Evolutionary conservation across 345 rosid genomes (phyloP), one percentile per base, ranked within the genome.

Genomic region (Noccaea bulbosa): DNA sequence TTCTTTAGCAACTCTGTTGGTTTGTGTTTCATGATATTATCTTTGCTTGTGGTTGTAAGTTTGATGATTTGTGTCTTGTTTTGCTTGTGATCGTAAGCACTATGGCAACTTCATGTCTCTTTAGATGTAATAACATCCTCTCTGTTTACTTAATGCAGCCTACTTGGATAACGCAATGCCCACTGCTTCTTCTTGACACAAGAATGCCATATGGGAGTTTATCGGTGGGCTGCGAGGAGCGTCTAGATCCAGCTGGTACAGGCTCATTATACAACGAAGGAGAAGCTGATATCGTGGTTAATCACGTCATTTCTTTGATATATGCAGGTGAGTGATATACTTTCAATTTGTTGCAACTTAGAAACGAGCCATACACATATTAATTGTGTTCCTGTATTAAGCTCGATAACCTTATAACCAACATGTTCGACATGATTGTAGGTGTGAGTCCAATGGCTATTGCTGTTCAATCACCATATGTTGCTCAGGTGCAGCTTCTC

Each of bases 181-280:
- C 98, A 15, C 74, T 93, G 86, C 73, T 93, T 81, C 84, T 93
- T 60, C 98, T 93, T 43, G 97, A 93, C 80, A 93, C 98, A 72
- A 89, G 98, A 81, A 81, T 82, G 96, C 91, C 93, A 64, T 90
- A 87, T 64, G 98, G 98, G 66, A 91, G 96, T 82, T 81, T 93
- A 77, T 87, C 92, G 2, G 64, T 87, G 59, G 97, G 88, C 11
- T 93, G 98, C 61, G 94, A 91, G 80, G 98, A 93, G 82, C 92
- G 89, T 84, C 67, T 93, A 69, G 98, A 93, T 74, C 98, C 86
- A 73, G 97, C 98, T 56, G 98, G 98, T 62, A 93, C 98, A 32
- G 98, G 97, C 43, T 91, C 97, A 58, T 79, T 91, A 70, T 93
- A 80, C 82, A 93, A 93, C 70, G 97, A 93, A 86, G 98, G 98